phyloP scores from a whole-genome alignment of 257 asterid species.

The Ilex aquifolium region DNA sequence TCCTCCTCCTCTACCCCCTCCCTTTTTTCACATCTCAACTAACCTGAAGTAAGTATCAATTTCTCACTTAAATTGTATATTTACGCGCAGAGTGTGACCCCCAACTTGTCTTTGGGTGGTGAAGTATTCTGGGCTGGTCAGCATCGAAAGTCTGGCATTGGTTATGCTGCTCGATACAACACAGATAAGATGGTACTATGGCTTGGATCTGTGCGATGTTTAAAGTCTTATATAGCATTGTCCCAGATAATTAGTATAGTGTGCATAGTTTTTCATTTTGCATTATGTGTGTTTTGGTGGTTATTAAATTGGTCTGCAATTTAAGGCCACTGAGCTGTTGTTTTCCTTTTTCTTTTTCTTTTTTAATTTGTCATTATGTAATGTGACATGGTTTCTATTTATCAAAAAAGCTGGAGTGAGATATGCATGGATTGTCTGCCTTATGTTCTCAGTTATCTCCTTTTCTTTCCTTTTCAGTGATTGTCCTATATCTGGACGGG shows the following conservation, averaged over 20 bases:
- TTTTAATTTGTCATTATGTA: neutral
- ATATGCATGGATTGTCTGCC: no score
- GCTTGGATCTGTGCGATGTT: neutral
- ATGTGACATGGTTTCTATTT: neutral
- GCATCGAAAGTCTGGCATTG: slow-evolving; percentile 86
- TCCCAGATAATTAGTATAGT: no score
- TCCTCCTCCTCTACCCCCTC: neutral
- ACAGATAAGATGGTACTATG: slow-evolving; percentile 76
- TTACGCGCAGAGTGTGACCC: slow-evolving; percentile 68
- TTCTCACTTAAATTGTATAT: slow-evolving; percentile 5
- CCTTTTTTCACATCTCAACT: neutral
- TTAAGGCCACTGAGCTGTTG: neutral
- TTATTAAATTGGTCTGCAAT: neutral
- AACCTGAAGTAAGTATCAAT: neutral
- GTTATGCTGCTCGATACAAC: slow-evolving; percentile 88
- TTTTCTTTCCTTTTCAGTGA: no score
- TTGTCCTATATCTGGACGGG: no score
- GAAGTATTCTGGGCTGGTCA: slow-evolving; percentile 98
- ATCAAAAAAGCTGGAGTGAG: no score
- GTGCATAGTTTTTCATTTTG: neutral
- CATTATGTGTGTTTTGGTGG: neutral
- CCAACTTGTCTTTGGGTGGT: slow-evolving; percentile 77
- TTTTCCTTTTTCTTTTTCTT: neutral
- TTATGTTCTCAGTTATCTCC: no score
- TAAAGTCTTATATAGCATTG: neutral